Percentiles rank a stretch among this genome's conserved stretches.
Conservation (phyloP, 164 flowering plant species). For the Vitis amurensis region DNA sequence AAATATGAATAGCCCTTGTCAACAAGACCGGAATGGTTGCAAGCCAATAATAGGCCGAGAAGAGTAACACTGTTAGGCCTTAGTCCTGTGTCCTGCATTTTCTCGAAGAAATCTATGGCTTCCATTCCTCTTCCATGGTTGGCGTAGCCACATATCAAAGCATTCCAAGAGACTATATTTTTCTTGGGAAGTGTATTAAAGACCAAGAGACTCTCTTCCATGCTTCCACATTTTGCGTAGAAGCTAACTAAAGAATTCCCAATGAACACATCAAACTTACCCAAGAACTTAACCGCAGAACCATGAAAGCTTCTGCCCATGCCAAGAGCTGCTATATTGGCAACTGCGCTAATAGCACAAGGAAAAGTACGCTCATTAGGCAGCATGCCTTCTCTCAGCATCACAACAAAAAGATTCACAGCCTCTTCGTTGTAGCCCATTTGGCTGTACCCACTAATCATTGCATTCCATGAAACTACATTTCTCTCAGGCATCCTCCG, state of each 20-base stretch:
- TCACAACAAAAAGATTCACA: slow-evolving; percentile 64
- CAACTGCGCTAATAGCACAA: slow-evolving; percentile 63
- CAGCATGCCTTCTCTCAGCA: slow-evolving; percentile 58
- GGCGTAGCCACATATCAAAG: slow-evolving; percentile 75
- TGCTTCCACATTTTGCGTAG: slow-evolving; percentile 83
- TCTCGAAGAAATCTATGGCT: slow-evolving; percentile 47
- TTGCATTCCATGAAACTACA: slow-evolving; percentile 83
- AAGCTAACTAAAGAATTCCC: slow-evolving; percentile 72
- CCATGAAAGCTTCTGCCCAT: slow-evolving; percentile 80
- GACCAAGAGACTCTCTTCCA: slow-evolving; percentile 65
- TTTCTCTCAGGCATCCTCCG: slow-evolving; percentile 66
- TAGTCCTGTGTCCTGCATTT: slow-evolving; percentile 34
- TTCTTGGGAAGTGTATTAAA: slow-evolving; percentile 45
- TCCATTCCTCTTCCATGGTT: slow-evolving; percentile 74
- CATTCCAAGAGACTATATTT: slow-evolving; percentile 82
- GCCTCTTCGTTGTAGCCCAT: slow-evolving; percentile 74
- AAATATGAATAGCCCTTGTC: slow-evolving; percentile 57
- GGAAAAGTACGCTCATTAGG: slow-evolving; percentile 64
- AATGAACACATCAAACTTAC: slow-evolving; percentile 45
- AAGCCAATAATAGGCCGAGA: slow-evolving; percentile 68
- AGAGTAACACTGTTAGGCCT: slow-evolving; percentile 63
- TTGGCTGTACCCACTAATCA: slow-evolving; percentile 82
- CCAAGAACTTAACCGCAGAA: slow-evolving; percentile 61
- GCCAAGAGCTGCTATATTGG: slow-evolving; percentile 69
- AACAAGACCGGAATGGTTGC: slow-evolving; percentile 75